Evolutionary conservation across 2,329 filamentous ascomycete genomes (phyloP), one percentile per base, ranked within the genome.

Genomic region (Hypoxylon sp.): DNA sequence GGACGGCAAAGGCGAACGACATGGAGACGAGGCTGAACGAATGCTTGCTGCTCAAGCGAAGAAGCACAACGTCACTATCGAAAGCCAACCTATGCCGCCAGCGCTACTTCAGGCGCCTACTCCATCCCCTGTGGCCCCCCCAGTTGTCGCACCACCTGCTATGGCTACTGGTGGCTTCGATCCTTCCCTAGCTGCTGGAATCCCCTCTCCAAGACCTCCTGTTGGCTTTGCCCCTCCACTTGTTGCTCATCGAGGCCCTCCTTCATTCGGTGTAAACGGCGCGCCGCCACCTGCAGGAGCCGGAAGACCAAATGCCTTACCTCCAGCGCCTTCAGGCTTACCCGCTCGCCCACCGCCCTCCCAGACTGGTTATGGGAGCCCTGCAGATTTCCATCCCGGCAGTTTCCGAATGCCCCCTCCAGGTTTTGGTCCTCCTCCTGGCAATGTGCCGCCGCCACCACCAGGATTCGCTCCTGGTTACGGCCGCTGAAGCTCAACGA

Each of bases 1-100:
- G 82, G 96, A 99, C 77, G 96, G 96, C 73, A 97, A 97, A 83
- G 95, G 95, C 74, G 95, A 98, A 83, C 87, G 96, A 65, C 96
- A 99, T 78, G 96, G 96, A 75, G 96, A 99, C 79, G 88, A 94
- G 74, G 96, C 96, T 31, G 96, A 99, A 82, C 87, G 96, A 77
- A 92, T 94, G 84, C 88, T 99, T 51, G 96, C 96, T 31, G 91
- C 92, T 29, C 93, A 98, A 81, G 96, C 94, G 63, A 95, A 95
- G 82, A 95, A 94, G 79, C 93, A 98, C 80, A 97, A 97, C 76
- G 92, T 99, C 67, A 89, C 94, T 57, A 92, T 94, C 37, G 91
- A 94, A 72, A 87, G 90, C 2, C 92, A 94, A 76, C 88, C 91
- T 22, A 83, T 96, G 56, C 92, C 93, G 1, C 87, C 92, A 3